Evolutionary conservation across 176 grass and related monocot genomes (phyloP), one percentile per base, ranked within the genome.

Genomic region (Triticum timopheevii): DNA sequence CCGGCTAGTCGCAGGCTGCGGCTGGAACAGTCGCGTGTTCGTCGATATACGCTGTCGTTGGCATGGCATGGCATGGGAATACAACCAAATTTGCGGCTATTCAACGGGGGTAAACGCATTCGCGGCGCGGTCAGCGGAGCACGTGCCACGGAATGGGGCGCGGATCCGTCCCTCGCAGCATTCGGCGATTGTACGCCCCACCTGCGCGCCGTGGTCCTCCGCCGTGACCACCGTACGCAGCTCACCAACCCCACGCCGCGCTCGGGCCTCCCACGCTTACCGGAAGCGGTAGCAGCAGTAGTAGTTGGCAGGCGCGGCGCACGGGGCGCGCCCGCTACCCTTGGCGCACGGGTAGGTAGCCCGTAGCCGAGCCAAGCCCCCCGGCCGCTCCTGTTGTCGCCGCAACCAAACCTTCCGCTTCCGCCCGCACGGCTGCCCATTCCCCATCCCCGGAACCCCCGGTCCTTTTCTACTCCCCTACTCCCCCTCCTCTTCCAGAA

Each of bases 381-480:
- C 42, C 42, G 42, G 44, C 74, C 8, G 52, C 33, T 78, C 76
- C 20, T 8, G 28, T 11, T 1, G 3, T 8, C 38, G 58, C 5
- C 79, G 39, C 40, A 66, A 68, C 63, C 25, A 72, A 71, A 63
- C 74, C 50, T 54, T 54, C 50, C 50, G 16, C 50, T 19, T 54
- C 50, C 50, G 50, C 50, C 12, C 24, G 69, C 39, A 4, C 52
- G 70, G 9, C 50, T 56, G 61, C 13, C 13, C 68, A 49, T 10
- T 35, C 27, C 69, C 65, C 65, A 17, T 20, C 40, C 23, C 65
- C 73, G 4, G 7, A 54, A 54, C 50, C 5, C 56, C 56, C 56
- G 56, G 75, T 20, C 78, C 22, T 82, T 66, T 77, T 68, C 61
- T 87, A 33, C 86, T 28, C 77, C 36, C 20, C 11, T 19, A 27